phyloP scores from a whole-genome alignment of 805 yeast genomes.

The Hagleromyces aurorensis region DNA sequence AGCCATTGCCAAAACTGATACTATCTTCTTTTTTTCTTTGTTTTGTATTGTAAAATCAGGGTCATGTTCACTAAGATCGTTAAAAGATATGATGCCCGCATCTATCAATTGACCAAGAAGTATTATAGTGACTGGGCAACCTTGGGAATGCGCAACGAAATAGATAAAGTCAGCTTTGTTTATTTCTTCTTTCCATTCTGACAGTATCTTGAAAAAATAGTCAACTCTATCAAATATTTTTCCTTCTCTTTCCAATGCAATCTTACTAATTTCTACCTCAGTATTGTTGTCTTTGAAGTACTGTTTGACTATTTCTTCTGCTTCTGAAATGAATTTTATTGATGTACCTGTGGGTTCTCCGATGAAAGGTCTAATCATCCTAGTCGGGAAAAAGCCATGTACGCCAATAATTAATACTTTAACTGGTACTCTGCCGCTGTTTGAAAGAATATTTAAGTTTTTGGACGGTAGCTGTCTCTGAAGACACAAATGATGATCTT shows the following conservation, averaged over 20 bases:
- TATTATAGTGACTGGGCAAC: constrained; percentile 84
- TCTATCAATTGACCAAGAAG: constrained; percentile 66
- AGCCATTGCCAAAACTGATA: constrained; percentile 88
- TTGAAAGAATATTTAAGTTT: constrained; percentile 14
- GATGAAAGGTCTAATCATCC: constrained; percentile 71
- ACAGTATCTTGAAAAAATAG: constrained; percentile 63
- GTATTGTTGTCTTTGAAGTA: constrained; percentile 46
- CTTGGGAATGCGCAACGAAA: constrained; percentile 93
- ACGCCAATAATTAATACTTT: constrained; percentile 82
- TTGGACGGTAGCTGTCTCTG: constrained; percentile 11
- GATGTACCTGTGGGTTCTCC: constrained; percentile 98
- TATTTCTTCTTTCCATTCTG: constrained; percentile 49
- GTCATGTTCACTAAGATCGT: constrained; percentile 16
- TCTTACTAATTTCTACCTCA: constrained; percentile 63
- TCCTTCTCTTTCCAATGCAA: constrained; percentile 92
- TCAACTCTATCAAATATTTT: constrained; percentile 80
- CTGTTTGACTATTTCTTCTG: constrained; percentile 64
- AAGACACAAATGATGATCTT: constrained; percentile 5
- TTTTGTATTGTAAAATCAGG: constrained; percentile 6
- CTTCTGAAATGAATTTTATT: constrained; percentile 80
- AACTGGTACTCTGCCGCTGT: constrained; percentile 31
- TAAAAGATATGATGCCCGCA: constrained; percentile 39
- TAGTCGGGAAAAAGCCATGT: constrained; percentile 93
- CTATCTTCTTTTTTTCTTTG: constrained; percentile 32
- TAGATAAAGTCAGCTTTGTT: constrained; percentile 77